These are phyloP conservation scores for Colletotrichum paranaense DNA, from an alignment of 2,329 filamentous ascomycete species.

Conservation along the genomic window DNA sequence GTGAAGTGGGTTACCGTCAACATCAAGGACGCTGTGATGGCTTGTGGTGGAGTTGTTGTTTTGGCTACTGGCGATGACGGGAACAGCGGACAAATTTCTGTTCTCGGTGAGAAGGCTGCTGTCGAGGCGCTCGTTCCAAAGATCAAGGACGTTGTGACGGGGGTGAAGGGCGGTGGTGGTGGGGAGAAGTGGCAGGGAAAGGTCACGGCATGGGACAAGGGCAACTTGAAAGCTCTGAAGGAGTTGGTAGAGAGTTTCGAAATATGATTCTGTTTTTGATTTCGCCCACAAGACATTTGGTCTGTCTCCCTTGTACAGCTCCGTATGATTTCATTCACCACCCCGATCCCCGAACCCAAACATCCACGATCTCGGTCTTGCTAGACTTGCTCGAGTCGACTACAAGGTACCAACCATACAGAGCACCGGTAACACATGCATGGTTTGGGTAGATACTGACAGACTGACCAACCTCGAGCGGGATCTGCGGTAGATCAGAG, in stretches of 20 bases:
- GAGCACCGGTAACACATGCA: constrained; percentile 70
- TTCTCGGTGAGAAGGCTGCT: constrained; percentile 39
- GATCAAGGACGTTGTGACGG: constrained; percentile 36
- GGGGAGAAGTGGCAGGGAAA: constrained; percentile 47
- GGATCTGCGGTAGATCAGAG: constrained; percentile 39
- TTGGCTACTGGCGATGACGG: constrained; percentile 43
- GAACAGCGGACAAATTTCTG: constrained; percentile 39
- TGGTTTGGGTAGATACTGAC: constrained; percentile 70
- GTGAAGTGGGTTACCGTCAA: constrained; percentile 43
- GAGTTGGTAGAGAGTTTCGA: constrained; percentile 7
- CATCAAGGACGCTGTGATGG: constrained; percentile 38
- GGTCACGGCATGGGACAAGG: constrained; percentile 42
- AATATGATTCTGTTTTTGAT: neutral
- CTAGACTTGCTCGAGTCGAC: constrained; percentile 56
- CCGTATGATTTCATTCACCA: constrained; percentile 45
- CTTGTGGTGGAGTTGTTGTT: constrained; percentile 36
- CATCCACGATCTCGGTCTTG: constrained; percentile 61
- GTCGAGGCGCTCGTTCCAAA: constrained; percentile 37
- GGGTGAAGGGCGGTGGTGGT: constrained; percentile 44
- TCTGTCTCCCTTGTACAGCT: neutral
- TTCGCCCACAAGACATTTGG: too few relatives aligned
- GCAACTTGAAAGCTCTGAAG: constrained; percentile 39
- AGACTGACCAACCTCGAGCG: constrained; percentile 47
- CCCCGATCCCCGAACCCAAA: constrained; percentile 70
- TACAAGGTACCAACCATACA: constrained; percentile 70